Percentiles rank a stretch among this genome's conserved stretches.
Conservation (phyloP, 148 eudicot genomes). For the Suaeda aralocaspica region DNA sequence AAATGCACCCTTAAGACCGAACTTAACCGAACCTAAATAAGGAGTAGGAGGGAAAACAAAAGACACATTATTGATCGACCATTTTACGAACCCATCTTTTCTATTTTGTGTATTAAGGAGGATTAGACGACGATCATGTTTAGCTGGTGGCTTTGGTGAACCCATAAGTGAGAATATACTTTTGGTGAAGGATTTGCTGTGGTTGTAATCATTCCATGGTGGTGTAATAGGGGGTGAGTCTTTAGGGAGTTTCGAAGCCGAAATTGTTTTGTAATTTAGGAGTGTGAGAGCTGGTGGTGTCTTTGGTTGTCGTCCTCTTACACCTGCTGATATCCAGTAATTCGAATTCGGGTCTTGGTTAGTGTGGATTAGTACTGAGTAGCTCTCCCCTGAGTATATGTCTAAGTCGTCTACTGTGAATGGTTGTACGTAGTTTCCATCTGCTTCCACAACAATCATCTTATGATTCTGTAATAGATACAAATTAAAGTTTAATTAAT, state of each 20-base stretch:
- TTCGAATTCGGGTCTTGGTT: conserved; percentile 53
- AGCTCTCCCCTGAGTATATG: conserved; percentile 92
- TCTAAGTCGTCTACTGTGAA: conserved; percentile 52
- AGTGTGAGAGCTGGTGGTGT: conserved; percentile 73
- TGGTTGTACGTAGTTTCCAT: conserved; percentile 76
- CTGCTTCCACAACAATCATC: conserved; percentile 76
- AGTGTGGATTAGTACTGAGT: conserved; percentile 62
- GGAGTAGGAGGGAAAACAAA: conserved; percentile 62
- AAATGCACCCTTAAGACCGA: conserved; percentile 31
- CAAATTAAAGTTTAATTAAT: too few species aligned
- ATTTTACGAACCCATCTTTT: conserved; percentile 51
- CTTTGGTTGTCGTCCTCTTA: conserved; percentile 58
- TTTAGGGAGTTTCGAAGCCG: conserved; percentile 40
- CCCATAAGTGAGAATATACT: conserved; percentile 43
- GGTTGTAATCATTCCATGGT: conserved; percentile 52
- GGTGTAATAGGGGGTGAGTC: conserved; percentile 54
- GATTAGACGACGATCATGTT: conserved; percentile 34
- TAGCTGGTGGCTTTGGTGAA: conserved; percentile 45
- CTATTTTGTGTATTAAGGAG: conserved; percentile 73
- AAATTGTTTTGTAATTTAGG: conserved; percentile 40
- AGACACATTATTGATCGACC: conserved; percentile 89
- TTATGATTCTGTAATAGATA: conserved; percentile 71
- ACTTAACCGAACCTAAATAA: conserved; percentile 56
- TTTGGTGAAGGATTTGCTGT: conserved; percentile 38
- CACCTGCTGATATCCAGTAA: conserved; percentile 74